Evolutionary conservation across 2,329 filamentous ascomycete species (phyloP).

Genomic region (Grosmannia clavigera): DNA sequence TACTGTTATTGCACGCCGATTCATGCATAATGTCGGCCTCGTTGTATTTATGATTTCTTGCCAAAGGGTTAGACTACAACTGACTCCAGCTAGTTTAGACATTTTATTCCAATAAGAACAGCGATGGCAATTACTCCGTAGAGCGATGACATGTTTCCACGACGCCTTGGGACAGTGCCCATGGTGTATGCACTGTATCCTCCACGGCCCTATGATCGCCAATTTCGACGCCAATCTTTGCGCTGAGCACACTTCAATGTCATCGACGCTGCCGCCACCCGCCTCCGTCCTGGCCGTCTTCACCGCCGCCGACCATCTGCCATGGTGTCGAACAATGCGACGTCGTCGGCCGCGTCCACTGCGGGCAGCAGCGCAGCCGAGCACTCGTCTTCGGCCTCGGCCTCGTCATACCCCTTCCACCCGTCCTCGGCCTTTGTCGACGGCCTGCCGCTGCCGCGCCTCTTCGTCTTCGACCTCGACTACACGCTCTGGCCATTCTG

Average conservation of each 20-base stretch:
- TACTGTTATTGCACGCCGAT: no score
- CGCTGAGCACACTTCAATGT: not conserved
- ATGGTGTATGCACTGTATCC: not conserved
- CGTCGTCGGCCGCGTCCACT: not conserved
- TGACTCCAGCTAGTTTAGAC: no score
- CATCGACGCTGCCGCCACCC: not conserved
- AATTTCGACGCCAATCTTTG: not conserved
- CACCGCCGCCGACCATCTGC: not conserved
- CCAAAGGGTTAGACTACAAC: no score
- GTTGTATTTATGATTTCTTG: no score
- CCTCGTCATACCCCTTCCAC: not conserved
- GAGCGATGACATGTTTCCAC: no score
- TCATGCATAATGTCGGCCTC: no score
- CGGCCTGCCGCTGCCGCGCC: slow-evolving; percentile 59
- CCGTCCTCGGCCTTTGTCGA: slow-evolving; percentile 29
- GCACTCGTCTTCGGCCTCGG: not conserved
- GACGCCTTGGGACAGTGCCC: not conserved
- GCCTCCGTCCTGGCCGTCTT: not conserved
- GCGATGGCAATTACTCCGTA: no score
- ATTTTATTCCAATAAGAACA: no score
- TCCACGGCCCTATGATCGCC: not conserved
- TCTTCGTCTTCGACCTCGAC: slow-evolving; percentile 91
- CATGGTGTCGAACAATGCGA: not conserved
- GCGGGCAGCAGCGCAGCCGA: not conserved
- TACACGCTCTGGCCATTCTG: slow-evolving; percentile 99